Base-by-base conservation (phyloP, 75 land plant genomes). In the Picea glauca region DNA sequence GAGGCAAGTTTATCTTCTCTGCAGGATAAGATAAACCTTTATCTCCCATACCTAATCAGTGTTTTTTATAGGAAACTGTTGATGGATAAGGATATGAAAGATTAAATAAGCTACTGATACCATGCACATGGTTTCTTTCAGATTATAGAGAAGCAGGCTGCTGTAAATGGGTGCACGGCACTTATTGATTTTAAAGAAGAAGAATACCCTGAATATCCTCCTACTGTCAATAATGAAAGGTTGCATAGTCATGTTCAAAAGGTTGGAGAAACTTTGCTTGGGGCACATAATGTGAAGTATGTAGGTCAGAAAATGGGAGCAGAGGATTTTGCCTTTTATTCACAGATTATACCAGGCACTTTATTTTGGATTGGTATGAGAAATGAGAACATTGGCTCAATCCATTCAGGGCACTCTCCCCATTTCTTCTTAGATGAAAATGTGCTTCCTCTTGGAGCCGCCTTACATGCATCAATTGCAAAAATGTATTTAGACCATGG, bases 281-380 rank as follows among this genome's bases (percentile, higher is more conserved):
- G 94, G 35, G 80, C 81, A 33, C 59, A 64, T 13, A 87, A 87
- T 67, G 96, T 93, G 11, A 31, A 58, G 26, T 3, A 63, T 1
- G 7, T 66, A 23, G 78, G 80, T 33, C 82, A 80, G 26, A 46
- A 21, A 0, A 93, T 93, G 98, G 94, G 86, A 35, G 89, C 91
- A 50, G 96, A 95, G 60, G 98, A 95, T 54, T 95, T 95, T 85
- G 66, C 97, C 17, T 93, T 91, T 84, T 91, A 84, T 80, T 73
- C 86, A 33, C 80, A 91, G 79, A 81, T 81, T 58, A 85, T 93
- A 60, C 83, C 96, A 33, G 83, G 87, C 60, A 83, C 85, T 5
- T 21, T 86, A 15, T 88, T 89, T 58, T 40, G 33, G 30, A 54
- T 95, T 31, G 98, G 96, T 0, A 78, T 63, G 4, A 81, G 62